phyloP scores from a whole-genome alignment of 805 yeast genomes.

The Candida koratica region DNA sequence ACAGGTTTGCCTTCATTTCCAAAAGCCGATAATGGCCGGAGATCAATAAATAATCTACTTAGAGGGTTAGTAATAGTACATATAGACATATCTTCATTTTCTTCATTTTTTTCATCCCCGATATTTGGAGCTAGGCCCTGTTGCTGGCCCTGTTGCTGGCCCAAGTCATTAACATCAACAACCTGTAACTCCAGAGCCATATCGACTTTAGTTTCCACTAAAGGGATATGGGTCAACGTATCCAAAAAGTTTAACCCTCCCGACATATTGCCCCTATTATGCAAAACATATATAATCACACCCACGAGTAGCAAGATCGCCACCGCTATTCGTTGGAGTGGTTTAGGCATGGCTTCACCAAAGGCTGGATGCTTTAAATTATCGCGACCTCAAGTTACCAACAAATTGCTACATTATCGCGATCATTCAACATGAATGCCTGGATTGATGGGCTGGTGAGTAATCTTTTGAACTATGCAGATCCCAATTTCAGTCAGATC shows the following conservation, averaged over 20 bases:
- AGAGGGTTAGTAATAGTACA: constrained; percentile 38
- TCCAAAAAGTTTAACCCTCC: constrained; percentile 2
- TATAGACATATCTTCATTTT: constrained; percentile 18
- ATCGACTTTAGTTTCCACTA: constrained; percentile 3
- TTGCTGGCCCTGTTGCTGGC: neutral
- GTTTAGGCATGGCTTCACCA: constrained; percentile 13
- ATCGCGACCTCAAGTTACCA: too few relatives aligned
- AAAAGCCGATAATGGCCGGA: constrained; percentile 47
- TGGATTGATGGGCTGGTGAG: constrained; percentile 16
- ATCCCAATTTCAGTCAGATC: constrained; percentile 26
- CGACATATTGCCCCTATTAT: constrained; percentile 3
- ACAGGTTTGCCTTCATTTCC: constrained; percentile 43
- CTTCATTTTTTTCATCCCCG: too few relatives aligned
- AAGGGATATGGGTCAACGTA: constrained; percentile 2
- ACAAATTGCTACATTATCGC: too few relatives aligned
- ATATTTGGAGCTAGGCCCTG: too few relatives aligned
- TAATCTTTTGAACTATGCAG: constrained; percentile 20
- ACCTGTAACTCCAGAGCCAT: neutral
- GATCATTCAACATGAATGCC: constrained; percentile 24
- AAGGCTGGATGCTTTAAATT: too few relatives aligned
- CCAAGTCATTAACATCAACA: neutral
- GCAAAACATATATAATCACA: constrained; percentile 7
- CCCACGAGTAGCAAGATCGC: constrained; percentile 4
- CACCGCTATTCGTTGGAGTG: constrained; percentile 13
- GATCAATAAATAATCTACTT: constrained; percentile 48